A percentile compares a stretch with the other conserved stretches of the same genome.
Evolutionary conservation across 768 basidiomycete genomes (phyloP).

Genomic region (Tylopilus balloui): DNA sequence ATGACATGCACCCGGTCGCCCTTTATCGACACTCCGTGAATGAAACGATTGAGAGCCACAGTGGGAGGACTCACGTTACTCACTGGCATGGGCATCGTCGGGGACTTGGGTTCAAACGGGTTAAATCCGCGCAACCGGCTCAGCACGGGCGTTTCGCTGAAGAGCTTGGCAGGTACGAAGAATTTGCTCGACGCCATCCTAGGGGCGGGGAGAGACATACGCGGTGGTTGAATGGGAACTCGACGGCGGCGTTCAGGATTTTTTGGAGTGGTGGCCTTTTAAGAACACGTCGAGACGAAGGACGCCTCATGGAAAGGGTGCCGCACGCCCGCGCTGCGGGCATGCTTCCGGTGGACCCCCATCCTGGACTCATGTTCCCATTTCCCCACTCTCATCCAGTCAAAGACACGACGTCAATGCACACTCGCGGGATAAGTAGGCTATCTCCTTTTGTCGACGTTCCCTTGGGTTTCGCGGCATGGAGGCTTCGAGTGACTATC

Average conservation of each 20-base stretch:
- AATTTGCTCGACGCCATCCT: constrained; percentile 26
- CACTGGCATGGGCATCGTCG: constrained; percentile 28
- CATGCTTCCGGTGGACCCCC: constrained; percentile 13
- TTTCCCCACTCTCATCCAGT: constrained; percentile 20
- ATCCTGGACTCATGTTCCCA: constrained; percentile 3
- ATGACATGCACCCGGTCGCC: constrained; percentile 30
- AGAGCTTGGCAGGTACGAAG: constrained; percentile 17
- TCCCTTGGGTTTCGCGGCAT: not conserved
- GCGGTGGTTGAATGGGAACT: constrained; percentile 16
- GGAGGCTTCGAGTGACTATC: constrained; percentile 6
- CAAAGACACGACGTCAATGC: not conserved
- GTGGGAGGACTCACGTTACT: constrained; percentile 22
- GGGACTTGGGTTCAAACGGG: constrained; percentile 21
- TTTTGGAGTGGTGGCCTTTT: constrained; percentile 15
- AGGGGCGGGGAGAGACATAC: constrained; percentile 5
- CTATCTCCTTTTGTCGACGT: constrained; percentile 6
- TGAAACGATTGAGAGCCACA: not conserved
- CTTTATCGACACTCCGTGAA: constrained; percentile 9
- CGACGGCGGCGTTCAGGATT: constrained; percentile 20
- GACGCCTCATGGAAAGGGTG: constrained; percentile 30
- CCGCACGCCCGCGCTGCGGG: constrained; percentile 24
- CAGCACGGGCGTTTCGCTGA: constrained; percentile 21
- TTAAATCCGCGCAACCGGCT: constrained; percentile 24
- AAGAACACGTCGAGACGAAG: constrained; percentile 18
- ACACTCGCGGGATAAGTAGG: constrained; percentile 2